Conservation (phyloP, 495 filamentous ascomycete species). For the Penicillium paradoxum region DNA sequence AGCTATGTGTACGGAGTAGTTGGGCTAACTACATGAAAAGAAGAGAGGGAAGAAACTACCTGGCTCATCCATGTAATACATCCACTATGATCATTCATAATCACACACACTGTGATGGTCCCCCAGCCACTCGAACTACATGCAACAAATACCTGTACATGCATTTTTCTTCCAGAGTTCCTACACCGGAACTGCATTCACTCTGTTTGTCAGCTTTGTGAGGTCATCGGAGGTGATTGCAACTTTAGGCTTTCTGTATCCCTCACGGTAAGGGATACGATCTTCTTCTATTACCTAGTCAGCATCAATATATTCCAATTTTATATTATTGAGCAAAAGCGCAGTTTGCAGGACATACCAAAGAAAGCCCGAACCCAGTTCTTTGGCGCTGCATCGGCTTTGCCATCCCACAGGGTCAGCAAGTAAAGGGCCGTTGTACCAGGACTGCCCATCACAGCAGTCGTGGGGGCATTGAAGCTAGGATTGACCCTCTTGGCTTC, state of each 20-base stretch:
- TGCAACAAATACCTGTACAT: too few relatives aligned
- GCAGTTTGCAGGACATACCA: conserved; percentile 9
- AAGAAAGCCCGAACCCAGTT: conserved; percentile 12
- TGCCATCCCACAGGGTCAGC: conserved; percentile 12
- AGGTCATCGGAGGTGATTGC: too few relatives aligned
- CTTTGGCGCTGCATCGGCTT: conserved; percentile 8
- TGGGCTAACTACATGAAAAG: too few relatives aligned
- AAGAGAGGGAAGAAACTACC: too few relatives aligned
- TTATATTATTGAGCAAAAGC: background rate
- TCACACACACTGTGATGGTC: too few relatives aligned
- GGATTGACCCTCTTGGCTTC: conserved; percentile 10
- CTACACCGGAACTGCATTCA: too few relatives aligned
- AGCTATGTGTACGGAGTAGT: too few relatives aligned
- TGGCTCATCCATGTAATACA: too few relatives aligned
- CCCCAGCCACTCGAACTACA: too few relatives aligned
- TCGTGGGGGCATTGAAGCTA: conserved; percentile 9
- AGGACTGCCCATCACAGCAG: conserved; percentile 4
- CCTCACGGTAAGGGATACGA: conserved; percentile 15
- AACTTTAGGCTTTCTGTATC: background rate
- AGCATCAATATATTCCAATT: background rate
- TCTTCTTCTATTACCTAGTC: conserved; percentile 10
- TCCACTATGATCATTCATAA: too few relatives aligned
- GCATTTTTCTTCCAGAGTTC: too few relatives aligned
- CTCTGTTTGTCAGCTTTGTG: too few relatives aligned
- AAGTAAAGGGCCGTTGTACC: conserved; percentile 15